These are phyloP conservation scores for Emergomyces orientalis DNA, from an alignment of 2,329 filamentous ascomycete species.

Conservation along the genomic window DNA sequence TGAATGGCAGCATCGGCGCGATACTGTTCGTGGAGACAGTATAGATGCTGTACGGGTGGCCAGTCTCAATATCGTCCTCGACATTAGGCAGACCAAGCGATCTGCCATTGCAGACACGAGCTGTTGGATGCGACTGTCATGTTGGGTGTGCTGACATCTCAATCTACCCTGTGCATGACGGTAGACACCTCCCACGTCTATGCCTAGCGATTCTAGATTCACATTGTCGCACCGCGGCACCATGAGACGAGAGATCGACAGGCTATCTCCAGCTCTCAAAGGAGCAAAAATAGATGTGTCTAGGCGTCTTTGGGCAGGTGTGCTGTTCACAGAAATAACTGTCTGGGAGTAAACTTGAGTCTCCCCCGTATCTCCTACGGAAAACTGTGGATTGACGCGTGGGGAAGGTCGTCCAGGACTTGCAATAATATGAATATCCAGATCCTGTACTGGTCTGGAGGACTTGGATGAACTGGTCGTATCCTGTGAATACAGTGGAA, in stretches of 20 bases:
- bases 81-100: neutral
- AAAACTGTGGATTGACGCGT: neutral
- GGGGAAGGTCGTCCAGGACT: neutral
- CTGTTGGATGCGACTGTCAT: neutral
- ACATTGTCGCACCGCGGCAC: neutral
- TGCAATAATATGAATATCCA: neutral
- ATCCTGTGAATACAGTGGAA: neutral
- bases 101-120: neutral
- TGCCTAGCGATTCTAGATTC: neutral
- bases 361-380: neutral
- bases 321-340: neutral
- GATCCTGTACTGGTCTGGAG: neutral
- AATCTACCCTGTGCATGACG: neutral
- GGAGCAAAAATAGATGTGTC: neutral
- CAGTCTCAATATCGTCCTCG: neutral
- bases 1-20: neutral
- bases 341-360: neutral
- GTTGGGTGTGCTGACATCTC: neutral
- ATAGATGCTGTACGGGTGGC: neutral
- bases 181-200: neutral
- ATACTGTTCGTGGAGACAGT: neutral
- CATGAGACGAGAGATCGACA: neutral
- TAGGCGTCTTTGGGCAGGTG: neutral
- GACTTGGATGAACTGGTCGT: neutral
- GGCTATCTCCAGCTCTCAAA: neutral